Conservation (phyloP, 352 stramenopile genomes). For the Phytophthora ohioensis region DNA sequence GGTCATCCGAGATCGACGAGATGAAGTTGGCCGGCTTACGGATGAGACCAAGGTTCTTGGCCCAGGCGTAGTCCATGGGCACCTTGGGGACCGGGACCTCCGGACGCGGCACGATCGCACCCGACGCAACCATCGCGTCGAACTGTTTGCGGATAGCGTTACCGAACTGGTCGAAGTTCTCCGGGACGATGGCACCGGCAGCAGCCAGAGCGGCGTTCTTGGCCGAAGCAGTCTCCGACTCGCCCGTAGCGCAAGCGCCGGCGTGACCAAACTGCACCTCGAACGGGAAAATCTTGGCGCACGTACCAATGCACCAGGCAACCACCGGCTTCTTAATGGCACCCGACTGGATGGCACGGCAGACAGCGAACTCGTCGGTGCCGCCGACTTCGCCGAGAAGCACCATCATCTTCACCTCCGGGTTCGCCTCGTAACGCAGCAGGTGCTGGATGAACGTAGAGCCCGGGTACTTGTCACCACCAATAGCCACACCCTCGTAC, state of each 20-base stretch:
- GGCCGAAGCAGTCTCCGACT: slow-evolving; percentile 94
- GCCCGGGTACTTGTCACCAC: slow-evolving; percentile 96
- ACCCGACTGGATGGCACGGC: slow-evolving; percentile 92
- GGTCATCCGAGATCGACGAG: slow-evolving; percentile 97
- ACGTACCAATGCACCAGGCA: slow-evolving; percentile 98
- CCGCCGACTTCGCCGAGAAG: slow-evolving; percentile 96
- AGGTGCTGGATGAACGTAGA: slow-evolving; percentile 98
- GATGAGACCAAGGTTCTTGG: slow-evolving; percentile 96
- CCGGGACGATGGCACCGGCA: slow-evolving; percentile 93
- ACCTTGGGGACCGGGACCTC: slow-evolving; percentile 95
- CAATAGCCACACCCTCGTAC: slow-evolving; percentile 95
- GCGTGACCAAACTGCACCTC: slow-evolving; percentile 98
- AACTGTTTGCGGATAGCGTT: slow-evolving; percentile 93
- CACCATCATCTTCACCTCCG: slow-evolving; percentile 96
- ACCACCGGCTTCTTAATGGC: slow-evolving; percentile 97
- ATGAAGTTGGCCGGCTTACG: slow-evolving; percentile 98
- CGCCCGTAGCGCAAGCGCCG: slow-evolving; percentile 92
- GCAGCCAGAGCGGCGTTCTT: slow-evolving; percentile 94
- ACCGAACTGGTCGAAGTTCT: slow-evolving; percentile 96
- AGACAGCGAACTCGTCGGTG: slow-evolving; percentile 97
- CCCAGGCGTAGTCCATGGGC: slow-evolving; percentile 98
- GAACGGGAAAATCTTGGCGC: slow-evolving; percentile 97
- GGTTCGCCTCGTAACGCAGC: slow-evolving; percentile 96
- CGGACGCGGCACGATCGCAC: slow-evolving; percentile 83
- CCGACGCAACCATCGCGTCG: slow-evolving; percentile 78